These are phyloP conservation scores for Annulohypoxylon stygium DNA, from an alignment of 495 filamentous ascomycete species.

Conservation along the genomic window DNA sequence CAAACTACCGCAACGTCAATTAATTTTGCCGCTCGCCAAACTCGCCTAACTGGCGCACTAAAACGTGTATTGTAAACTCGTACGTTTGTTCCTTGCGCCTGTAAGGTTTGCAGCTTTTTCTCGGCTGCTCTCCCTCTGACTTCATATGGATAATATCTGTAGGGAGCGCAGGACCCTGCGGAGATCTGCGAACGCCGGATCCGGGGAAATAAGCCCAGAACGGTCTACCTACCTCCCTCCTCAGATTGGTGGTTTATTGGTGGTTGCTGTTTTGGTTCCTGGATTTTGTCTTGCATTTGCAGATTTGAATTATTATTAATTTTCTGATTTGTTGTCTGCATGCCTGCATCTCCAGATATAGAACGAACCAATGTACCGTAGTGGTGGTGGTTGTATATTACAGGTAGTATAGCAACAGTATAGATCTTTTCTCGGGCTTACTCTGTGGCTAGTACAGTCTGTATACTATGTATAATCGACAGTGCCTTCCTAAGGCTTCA, in stretches of 20 bases:
- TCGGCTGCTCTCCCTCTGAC: slow-evolving; percentile 25
- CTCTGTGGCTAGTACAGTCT: background rate
- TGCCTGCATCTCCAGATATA: slow-evolving; percentile 21
- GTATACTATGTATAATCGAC: slow-evolving; percentile 24
- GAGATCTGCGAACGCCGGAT: slow-evolving; percentile 44
- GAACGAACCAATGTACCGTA: slow-evolving; percentile 14
- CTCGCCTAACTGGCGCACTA: slow-evolving; percentile 19
- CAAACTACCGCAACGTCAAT: slow-evolving; percentile 5
- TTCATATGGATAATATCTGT: slow-evolving; percentile 48
- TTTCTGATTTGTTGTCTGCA: slow-evolving; percentile 5
- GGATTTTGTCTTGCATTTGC: slow-evolving; percentile 24
- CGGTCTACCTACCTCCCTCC: slow-evolving; percentile 32
- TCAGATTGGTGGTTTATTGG: background rate
- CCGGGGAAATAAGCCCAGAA: slow-evolving; percentile 43
- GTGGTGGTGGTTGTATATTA: slow-evolving; percentile 14
- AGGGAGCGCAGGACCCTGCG: slow-evolving; percentile 38
- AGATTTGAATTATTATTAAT: background rate
- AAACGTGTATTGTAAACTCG: slow-evolving; percentile 12
- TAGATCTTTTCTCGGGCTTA: slow-evolving; percentile 10
- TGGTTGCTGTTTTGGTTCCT: slow-evolving; percentile 14
- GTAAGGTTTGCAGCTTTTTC: slow-evolving; percentile 14
- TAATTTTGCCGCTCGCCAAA: slow-evolving; percentile 44
- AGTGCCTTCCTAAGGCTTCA: background rate
- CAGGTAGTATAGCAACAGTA: background rate
- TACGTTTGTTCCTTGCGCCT: slow-evolving; percentile 25